Evolutionary conservation across 441 rosid species (phyloP).

Genomic region (Sinapis alba): DNA sequence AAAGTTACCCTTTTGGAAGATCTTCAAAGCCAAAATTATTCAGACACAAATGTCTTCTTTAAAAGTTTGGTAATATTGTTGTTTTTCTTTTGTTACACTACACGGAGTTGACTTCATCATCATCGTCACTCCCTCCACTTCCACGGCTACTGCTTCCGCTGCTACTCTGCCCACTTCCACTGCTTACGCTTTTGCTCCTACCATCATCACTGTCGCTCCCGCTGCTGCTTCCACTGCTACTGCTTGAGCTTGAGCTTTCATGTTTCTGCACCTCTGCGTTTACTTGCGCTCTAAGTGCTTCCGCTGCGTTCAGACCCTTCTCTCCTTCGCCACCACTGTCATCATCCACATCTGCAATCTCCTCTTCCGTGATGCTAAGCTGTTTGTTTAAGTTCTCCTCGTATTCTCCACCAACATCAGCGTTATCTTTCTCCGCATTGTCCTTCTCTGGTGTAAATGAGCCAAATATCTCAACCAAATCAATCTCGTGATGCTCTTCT

Average conservation of each 20-base stretch:
- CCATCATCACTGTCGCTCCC: conserved; percentile 53
- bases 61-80: conserved; percentile 1
- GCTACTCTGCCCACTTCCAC: conserved; percentile 22
- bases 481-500: conserved; percentile 61
- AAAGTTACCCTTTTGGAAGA: conserved; percentile 14
- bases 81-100: conserved; percentile 44
- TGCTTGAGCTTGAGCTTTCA: conserved; percentile 63
- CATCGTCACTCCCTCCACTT: conserved; percentile 51
- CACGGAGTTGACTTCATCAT: conserved; percentile 65
- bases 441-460: conserved; percentile 48
- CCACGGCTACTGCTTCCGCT: conserved; percentile 42
- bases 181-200: conserved; percentile 53
- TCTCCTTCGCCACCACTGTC: conserved; percentile 63
- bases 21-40: conserved; percentile 22
- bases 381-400: conserved; percentile 33
- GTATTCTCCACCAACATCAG: conserved; percentile 32
- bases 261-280: conserved; percentile 50
- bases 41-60: neutral
- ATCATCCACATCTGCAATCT: conserved; percentile 88
- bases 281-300: conserved; percentile 86
- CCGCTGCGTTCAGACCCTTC: conserved; percentile 82
- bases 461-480: conserved; percentile 66
- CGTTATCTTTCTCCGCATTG: neutral
- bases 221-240: conserved; percentile 68
- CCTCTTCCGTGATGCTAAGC: conserved; percentile 54